Base-by-base conservation (phyloP, 129 eudicot species). In the Flaveria brownii region DNA sequence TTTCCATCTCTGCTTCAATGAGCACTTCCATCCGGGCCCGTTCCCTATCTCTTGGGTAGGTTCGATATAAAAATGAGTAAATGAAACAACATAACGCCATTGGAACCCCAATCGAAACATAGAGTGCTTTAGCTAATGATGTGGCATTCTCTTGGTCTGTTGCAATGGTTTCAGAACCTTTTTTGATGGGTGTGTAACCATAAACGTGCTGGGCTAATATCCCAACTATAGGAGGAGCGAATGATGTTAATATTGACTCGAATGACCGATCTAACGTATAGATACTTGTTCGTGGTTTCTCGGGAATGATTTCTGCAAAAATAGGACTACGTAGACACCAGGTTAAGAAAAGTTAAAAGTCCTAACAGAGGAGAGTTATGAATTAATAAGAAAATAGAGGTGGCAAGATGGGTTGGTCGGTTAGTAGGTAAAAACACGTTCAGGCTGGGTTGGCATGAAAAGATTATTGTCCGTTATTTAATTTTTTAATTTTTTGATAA, bases 281-380 rank as follows among this genome's bases (percentile, higher is more conserved):
- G 54, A 92, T 84, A 68, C 91, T 87, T 13, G 96, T 89, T 65
- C 96, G 78, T 12, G 93, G 84, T 75, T 83, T 87, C 80, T 89
- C 94, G 0, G 98, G 98, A 30, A 92, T 92, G 0, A 92, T 89
- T 78, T 92, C 94, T 84, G 96, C 96, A 87, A 89, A 92, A 60
- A 89, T 92, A 67, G 98, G 98, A 83, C 96, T 92, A 30, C 6
- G 87, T 85, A 61, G 23, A 84, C 73, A 61, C 74, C 9, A 77
- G 49, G 67, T 84, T 70, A 86, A 20, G 64, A 60, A 7, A 74
- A 78, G 46, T 26, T 45, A 60, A 5, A 74, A 78, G 52, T 26
- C 46, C 41, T 23, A 16, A 25, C 57, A 5, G 43, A n/a, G 36
- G 1, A 5, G 20, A 18, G 16, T 22, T 30, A 71, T 18, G 49